Base-by-base conservation (phyloP, 257 asterid species). In the Solanum medicagineum region DNA sequence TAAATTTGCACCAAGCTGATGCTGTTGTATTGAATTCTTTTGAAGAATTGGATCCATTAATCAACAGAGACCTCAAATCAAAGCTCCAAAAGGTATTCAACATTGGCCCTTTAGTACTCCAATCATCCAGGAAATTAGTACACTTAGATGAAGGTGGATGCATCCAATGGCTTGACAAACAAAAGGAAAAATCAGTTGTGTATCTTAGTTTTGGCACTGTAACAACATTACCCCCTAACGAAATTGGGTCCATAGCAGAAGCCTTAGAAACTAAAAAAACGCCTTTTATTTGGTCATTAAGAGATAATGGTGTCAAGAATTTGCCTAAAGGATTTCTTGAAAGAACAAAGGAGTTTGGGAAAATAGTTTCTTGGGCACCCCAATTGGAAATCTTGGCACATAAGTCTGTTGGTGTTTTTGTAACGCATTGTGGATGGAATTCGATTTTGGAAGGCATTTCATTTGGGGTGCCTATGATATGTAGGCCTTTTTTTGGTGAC, bases 351-450 rank as follows among this genome's bases (percentile, higher is more conserved):
- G 81, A 75, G 15, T 56, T 66, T 16, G 94, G 95, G 73, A 92
- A 89, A 83, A 80, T 90, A 12, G 93, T 93, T 1, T 7, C 93
- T 10, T 93, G 97, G 98, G 98, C 97, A 6, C 97, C 98, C 1
- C 97, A 93, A 68, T 19, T 71, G 65, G 87, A 79, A 32, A 91
- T 92, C 12, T 92, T 94, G 9, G 90, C 70, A 55, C 92, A 91
- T 44, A 36, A 57, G 3, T 84, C 82, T 3, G 89, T 93, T 4
- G 95, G 95, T 6, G 93, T 83, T 10, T 93, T 93, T 60, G 84
- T 93, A 29, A 93, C 93, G n/a, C 98, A 94, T 81, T 88, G 98
- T 53, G 98, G 98, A 0, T 94, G 98, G 98, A 93, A 94, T 26
- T 94, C 98, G 29, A 75, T 93, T 16, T 73, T 90, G 22, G 98